A percentile compares a stretch with the other conserved stretches of the same genome.
Conservation (phyloP, 192 early-diverging fungal species). For the Dispira simplex region DNA sequence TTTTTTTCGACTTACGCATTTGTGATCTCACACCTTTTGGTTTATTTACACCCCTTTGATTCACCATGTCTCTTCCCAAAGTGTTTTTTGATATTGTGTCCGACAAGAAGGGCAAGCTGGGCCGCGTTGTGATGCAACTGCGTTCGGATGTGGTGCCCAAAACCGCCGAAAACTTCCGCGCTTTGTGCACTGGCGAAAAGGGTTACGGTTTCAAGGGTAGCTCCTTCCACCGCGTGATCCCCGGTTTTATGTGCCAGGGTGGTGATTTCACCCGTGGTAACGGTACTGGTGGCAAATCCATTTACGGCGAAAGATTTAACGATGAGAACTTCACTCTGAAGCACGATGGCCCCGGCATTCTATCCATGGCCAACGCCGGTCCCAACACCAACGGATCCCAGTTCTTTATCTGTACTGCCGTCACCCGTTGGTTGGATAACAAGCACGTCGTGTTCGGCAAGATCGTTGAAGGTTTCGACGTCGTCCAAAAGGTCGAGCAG, state of each 20-base stretch:
- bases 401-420: constrained; percentile 79
- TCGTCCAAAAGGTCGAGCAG: constrained; percentile 49
- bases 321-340: constrained; percentile 49
- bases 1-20: too few relatives aligned
- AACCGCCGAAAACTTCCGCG: constrained; percentile 77
- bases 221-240: constrained; percentile 77
- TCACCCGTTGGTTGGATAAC: constrained; percentile 69
- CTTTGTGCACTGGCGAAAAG: constrained; percentile 42
- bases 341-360: constrained; percentile 40
- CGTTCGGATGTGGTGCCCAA: constrained; percentile 71
- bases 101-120: constrained; percentile 37
- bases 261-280: constrained; percentile 75
- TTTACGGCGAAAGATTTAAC: constrained; percentile 62
- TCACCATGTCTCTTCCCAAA: too few relatives aligned
- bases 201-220: constrained; percentile 59
- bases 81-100: too few relatives aligned
- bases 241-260: constrained; percentile 68
- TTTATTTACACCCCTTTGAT: too few relatives aligned
- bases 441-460: constrained; percentile 72
- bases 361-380: constrained; percentile 84
- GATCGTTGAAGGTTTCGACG: constrained; percentile 45
- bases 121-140: constrained; percentile 79
- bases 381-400: constrained; percentile 78
- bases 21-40: too few relatives aligned
- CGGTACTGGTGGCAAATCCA: constrained; percentile 83